Evolutionary conservation across 2,329 filamentous ascomycete species (phyloP).

Genomic region (Aspergillus fumigatus): DNA sequence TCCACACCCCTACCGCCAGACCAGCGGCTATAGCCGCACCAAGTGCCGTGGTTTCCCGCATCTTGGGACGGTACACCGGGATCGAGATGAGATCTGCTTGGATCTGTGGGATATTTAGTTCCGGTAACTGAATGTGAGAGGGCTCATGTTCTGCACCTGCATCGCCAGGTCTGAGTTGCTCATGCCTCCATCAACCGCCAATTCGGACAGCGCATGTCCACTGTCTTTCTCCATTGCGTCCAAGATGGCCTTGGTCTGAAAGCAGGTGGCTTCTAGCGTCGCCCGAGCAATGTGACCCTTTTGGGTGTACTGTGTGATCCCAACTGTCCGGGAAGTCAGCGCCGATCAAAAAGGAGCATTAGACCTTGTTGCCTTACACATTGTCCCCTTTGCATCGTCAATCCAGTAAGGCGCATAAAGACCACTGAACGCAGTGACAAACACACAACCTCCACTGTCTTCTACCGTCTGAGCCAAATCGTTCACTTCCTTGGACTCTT

Average conservation of each 20-base stretch:
- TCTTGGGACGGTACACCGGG: slow-evolving; percentile 72
- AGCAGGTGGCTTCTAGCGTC: slow-evolving; percentile 85
- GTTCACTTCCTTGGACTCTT: slow-evolving; percentile 57
- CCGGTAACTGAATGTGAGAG: slow-evolving; percentile 10
- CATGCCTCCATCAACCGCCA: slow-evolving; percentile 85
- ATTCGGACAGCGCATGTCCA: slow-evolving; percentile 66
- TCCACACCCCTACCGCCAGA: slow-evolving; percentile 74
- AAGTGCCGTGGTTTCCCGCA: slow-evolving; percentile 82
- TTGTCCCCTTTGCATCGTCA: slow-evolving; percentile 84
- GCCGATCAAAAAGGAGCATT: background rate
- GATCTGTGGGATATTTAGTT: slow-evolving; percentile 45
- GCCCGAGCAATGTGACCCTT: slow-evolving; percentile 83
- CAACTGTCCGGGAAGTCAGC: slow-evolving; percentile 47
- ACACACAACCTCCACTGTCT: slow-evolving; percentile 78
- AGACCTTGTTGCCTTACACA: slow-evolving; percentile 50
- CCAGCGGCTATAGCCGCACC: slow-evolving; percentile 84
- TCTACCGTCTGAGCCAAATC: slow-evolving; percentile 59
- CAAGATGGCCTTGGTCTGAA: slow-evolving; percentile 88
- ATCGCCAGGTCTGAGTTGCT: slow-evolving; percentile 84
- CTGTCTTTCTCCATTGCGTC: slow-evolving; percentile 89
- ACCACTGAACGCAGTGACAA: slow-evolving; percentile 87
- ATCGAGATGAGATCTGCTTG: slow-evolving; percentile 81
- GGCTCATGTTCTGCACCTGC: slow-evolving; percentile 50
- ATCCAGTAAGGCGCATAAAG: slow-evolving; percentile 95
- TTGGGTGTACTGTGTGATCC: slow-evolving; percentile 79